These are phyloP conservation scores for Coelastrella sp. DNA, from an alignment of 139 green algal genomes.

Conservation along the genomic window DNA sequence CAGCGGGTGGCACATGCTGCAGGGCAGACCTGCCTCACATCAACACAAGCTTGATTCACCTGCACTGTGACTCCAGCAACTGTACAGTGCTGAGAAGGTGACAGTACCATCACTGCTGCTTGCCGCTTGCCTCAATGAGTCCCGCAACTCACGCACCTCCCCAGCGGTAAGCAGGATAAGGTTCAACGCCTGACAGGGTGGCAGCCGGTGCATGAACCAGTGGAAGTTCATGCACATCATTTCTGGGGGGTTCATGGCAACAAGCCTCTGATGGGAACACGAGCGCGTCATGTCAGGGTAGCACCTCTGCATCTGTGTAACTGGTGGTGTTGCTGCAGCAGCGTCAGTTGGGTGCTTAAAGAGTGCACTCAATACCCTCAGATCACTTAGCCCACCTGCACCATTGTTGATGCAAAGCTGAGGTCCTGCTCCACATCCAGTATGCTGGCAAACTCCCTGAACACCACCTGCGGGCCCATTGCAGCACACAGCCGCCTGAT, in stretches of 20 bases:
- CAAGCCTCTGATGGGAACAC: neutral
- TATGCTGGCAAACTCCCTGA: slow-evolving; percentile 71
- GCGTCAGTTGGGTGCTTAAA: neutral
- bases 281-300: too few relatives aligned
- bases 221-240: too few relatives aligned
- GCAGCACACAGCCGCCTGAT: slow-evolving; percentile 74
- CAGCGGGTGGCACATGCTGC: too few relatives aligned
- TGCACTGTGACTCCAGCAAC: slow-evolving; percentile 82
- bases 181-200: slow-evolving; percentile 81
- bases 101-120: slow-evolving; percentile 51
- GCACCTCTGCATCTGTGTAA: too few relatives aligned
- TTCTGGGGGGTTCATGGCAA: too few relatives aligned
- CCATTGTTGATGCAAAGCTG: slow-evolving; percentile 83
- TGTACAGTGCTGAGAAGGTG: slow-evolving; percentile 86
- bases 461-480: slow-evolving; percentile 72
- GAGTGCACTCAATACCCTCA: neutral
- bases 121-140: slow-evolving; percentile 51
- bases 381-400: slow-evolving; percentile 59
- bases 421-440: slow-evolving; percentile 84
- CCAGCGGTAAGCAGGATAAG: slow-evolving; percentile 93
- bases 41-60: slow-evolving; percentile 43
- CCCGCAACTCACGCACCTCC: slow-evolving; percentile 74
- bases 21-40: too few relatives aligned
- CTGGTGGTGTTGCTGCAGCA: neutral
- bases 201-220: too few relatives aligned